phyloP scores from a whole-genome alignment of 2,329 filamentous ascomycete genomes.

The Parafenestella ontariensis region DNA sequence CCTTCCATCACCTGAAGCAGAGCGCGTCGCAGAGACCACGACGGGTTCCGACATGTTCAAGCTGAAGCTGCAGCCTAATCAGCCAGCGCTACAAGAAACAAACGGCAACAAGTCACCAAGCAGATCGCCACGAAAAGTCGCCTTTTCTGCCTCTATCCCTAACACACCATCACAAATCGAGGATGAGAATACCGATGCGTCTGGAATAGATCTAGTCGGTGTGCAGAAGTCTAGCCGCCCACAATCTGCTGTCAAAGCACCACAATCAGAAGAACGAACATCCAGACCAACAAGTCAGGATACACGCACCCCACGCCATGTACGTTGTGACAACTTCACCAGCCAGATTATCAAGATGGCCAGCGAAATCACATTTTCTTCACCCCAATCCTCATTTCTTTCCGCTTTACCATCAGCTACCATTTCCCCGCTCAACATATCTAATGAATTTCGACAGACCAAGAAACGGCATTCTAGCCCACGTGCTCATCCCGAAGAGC shows the following conservation, averaged over 20 bases:
- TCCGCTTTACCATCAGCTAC: slow-evolving; percentile 10
- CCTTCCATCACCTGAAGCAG: slow-evolving; percentile 33
- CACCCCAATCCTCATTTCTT: slow-evolving; percentile 13
- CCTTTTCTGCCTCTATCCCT: slow-evolving; percentile 46
- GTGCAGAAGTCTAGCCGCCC: slow-evolving; percentile 23
- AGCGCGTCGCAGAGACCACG: slow-evolving; percentile 25
- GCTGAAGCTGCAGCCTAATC: slow-evolving; percentile 40
- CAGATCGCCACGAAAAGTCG: slow-evolving; percentile 50
- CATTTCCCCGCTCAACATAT: slow-evolving; percentile 7
- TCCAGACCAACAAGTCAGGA: slow-evolving; percentile 32
- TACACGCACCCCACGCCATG: slow-evolving; percentile 42
- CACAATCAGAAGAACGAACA: slow-evolving; percentile 25
- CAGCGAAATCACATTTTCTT: slow-evolving; percentile 38
- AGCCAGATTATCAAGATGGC: slow-evolving; percentile 32
- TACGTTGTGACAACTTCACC: slow-evolving; percentile 44
- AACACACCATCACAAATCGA: slow-evolving; percentile 41
- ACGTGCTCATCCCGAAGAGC: slow-evolving; percentile 47
- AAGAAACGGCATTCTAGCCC: slow-evolving; percentile 50
- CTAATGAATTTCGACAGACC: slow-evolving; percentile 43
- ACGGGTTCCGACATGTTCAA: slow-evolving; percentile 41
- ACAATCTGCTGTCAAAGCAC: slow-evolving; percentile 23
- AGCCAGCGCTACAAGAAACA: slow-evolving; percentile 44
- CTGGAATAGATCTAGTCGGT: slow-evolving; percentile 36
- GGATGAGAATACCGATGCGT: slow-evolving; percentile 43
- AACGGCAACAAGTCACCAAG: slow-evolving; percentile 45